These are phyloP conservation scores for Syzygium syzygioides DNA, from an alignment of 441 rosid genomes.

Conservation along the genomic window DNA sequence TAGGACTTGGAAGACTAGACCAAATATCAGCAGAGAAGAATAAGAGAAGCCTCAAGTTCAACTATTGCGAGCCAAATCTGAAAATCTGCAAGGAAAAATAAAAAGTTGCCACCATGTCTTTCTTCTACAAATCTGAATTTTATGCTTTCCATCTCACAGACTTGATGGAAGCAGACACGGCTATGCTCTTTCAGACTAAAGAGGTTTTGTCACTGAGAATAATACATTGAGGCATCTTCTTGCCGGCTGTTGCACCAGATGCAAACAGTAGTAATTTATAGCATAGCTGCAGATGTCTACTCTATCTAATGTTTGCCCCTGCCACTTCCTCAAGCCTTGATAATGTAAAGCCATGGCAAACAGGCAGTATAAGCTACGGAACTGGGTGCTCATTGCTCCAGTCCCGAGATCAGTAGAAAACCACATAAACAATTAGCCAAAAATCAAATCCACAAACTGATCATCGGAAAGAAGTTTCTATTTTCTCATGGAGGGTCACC, in stretches of 20 bases:
- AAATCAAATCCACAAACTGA: neutral
- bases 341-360: neutral
- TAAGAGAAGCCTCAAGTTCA: neutral
- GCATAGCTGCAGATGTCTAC: neutral
- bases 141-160: neutral
- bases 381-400: neutral
- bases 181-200: neutral
- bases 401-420: neutral
- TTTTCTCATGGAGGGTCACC: constrained; percentile 75
- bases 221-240: neutral
- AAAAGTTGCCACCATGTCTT: neutral
- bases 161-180: neutral
- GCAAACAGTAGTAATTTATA: neutral
- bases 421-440: constrained; percentile 10
- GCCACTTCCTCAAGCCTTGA: neutral
- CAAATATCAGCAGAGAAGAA: neutral
- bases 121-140: neutral
- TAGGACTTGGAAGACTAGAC: neutral
- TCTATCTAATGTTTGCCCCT: neutral
- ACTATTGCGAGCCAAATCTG: neutral
- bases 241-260: neutral
- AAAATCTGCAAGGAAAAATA: neutral
- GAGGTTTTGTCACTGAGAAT: neutral
- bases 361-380: neutral
- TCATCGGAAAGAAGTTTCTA: constrained; percentile 40